Conservation (phyloP, 1,139 yeast genomes). For the Suhomyces wounanorum region DNA sequence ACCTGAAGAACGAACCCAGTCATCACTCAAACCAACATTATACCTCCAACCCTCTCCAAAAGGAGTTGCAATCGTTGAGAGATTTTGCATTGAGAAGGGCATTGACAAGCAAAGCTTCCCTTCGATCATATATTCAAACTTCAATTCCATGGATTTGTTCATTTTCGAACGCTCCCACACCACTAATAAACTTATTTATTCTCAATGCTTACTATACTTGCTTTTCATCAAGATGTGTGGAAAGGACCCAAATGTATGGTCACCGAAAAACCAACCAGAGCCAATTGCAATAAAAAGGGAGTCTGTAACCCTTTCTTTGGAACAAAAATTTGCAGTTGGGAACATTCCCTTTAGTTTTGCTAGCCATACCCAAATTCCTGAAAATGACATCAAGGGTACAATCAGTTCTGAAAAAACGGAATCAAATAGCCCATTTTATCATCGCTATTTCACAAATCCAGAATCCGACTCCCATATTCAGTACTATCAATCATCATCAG, state of each 20-base stretch:
- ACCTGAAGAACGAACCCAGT: conserved; percentile 71
- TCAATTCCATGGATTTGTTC: conserved; percentile 75
- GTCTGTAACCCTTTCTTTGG: not conserved
- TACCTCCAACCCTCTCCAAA: conserved; percentile 87
- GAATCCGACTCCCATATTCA: conserved; percentile 82
- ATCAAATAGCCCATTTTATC: conserved; percentile 65
- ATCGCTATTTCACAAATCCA: conserved; percentile 82
- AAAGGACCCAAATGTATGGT: conserved; percentile 67
- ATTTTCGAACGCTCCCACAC: conserved; percentile 64
- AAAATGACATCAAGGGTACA: not conserved
- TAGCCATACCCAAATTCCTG: not conserved
- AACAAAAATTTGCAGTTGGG: not conserved
- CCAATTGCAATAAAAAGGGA: conserved; percentile 1
- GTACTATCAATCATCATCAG: conserved; percentile 69
- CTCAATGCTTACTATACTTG: conserved; percentile 64
- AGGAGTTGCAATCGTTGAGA: conserved; percentile 71
- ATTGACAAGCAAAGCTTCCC: conserved; percentile 43
- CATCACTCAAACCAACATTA: conserved; percentile 42
- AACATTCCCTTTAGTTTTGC: not conserved
- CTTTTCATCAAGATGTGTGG: conserved; percentile 71
- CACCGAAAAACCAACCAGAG: conserved; percentile 46
- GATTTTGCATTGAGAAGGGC: conserved; percentile 62
- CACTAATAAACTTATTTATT: conserved; percentile 64
- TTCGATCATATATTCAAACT: conserved; percentile 49
- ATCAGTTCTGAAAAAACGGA: not conserved